Base-by-base conservation (phyloP, 1,284 basidiomycete species). In the Melampsora medusae region DNA sequence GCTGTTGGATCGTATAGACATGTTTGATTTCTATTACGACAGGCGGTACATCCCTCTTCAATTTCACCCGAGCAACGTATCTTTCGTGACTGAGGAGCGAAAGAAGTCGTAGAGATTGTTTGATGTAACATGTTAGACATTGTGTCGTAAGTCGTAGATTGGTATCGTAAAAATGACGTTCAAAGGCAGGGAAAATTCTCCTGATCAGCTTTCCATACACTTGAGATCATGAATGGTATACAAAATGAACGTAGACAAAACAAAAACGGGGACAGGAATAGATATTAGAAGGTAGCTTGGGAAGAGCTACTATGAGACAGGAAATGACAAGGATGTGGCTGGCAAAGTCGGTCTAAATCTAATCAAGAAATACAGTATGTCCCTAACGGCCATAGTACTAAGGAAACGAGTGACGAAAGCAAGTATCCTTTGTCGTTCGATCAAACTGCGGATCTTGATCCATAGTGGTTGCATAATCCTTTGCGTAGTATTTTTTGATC, bases 1-100 rank as follows among this genome's bases (percentile, higher is more conserved):
- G 71, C 71, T 4, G 71, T 74, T 67, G 71, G 71, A 61, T 74
- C 71, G 71, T 74, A 74, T 42, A 59, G 25, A 67, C 71, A 74
- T 64, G 49, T 49, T 62, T 74, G 71, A 35, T 49, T 67, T 4
- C 71, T 48, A 42, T 65, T 74, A 10, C 71, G 64, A 42, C 71
- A 74, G 28, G 71, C 71, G 60, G 53, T 38, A 67, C 71, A 74
- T n/a, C 71, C 71, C 28, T 50, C 59, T 48, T 74, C 64, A 9
- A 62, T 67, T 53, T 74, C 71, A 59, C 71, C 71, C 12, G 71
- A 67, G 64, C 71, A 74, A 7, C 71, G 71, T 42, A 74, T 74
- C 46, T 74, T 74, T 46, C 71, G 64, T 16, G 71, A 67, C 71
- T 74, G 46, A 49, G n/a, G 65, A 46, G 9, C 33, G 60, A 50